Evolutionary conservation across 1,284 basidiomycete species (phyloP), one percentile per base, ranked within the genome.

Genomic region (Blastosporella zonata): DNA sequence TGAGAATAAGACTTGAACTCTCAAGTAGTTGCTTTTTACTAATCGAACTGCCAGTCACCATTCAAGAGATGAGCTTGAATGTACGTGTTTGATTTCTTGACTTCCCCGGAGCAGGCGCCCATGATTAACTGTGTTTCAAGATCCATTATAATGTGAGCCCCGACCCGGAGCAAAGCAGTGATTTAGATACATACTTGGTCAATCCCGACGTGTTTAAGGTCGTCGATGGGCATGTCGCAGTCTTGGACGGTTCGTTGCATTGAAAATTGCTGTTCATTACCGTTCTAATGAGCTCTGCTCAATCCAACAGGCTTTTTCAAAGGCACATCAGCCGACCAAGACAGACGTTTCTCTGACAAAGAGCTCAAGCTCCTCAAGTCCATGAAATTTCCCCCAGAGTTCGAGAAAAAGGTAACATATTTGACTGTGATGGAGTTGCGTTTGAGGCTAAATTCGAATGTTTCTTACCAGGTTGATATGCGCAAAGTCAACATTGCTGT

Each of bases 321-420:
- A 67, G 89, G 89, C 61, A 90, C 87, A 22, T 87, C 85, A 55
- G 83, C 86, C 38, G 87, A 89, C 72, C 87, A 91, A 66, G 88
- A 91, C 66, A 81, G 87, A 59, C 83, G 96, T 47, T 98, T 97
- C 70, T 90, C 88, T 43, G 91, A 98, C 82, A 98, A 99, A 74
- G 93, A 97, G 70, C 72, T 86, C 40, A 89, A 90, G 59, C 77
- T 95, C 31, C 82, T 97, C 57, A 93, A 89, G 69, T 70, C 82
- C 9, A 90, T 94, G 70, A 94, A 94, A 69, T 97, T 97, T 64
- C 93, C 94, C 3, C 67, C 87, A 2, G 81, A 91, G 62, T 97
- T 97, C 61, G 85, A 90, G 40, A 85, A 89, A 68, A 94, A 95
- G 78, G 93, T 88, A 33, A 9, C 29, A 15, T 15, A 13, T 15